These are phyloP conservation scores for Roridomyces roridus DNA, from an alignment of 768 basidiomycete species.

Conservation along the genomic window DNA sequence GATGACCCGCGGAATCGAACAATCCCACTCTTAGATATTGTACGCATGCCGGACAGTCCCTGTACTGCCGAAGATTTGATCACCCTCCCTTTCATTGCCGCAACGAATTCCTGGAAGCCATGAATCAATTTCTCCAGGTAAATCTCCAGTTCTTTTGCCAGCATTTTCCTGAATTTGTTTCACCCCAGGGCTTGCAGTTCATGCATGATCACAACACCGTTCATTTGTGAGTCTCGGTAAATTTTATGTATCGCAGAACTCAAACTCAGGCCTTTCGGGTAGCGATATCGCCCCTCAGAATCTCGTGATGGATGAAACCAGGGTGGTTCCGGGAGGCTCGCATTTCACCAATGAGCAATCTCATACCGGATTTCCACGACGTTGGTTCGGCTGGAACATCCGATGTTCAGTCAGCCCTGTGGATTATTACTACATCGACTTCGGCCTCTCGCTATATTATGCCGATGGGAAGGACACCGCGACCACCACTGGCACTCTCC, in stretches of 20 bases:
- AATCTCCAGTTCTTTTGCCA: not conserved
- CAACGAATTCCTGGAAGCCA: conserved; percentile 29
- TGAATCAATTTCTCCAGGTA: conserved; percentile 28
- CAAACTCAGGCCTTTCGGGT: not conserved
- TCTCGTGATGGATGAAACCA: conserved; percentile 2
- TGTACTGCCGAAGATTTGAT: conserved; percentile 20
- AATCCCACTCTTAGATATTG: conserved; percentile 30
- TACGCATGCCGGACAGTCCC: conserved; percentile 31
- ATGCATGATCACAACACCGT: conserved; percentile 5
- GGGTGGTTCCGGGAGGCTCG: conserved; percentile 3
- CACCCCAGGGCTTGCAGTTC: conserved; percentile 5
- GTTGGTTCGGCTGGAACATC: not conserved
- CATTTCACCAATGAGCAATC: not conserved
- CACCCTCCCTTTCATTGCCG: conserved; percentile 26
- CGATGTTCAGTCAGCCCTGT: conserved; percentile 1
- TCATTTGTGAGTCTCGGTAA: not conserved
- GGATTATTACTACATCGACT: conserved; percentile 9
- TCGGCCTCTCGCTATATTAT: conserved; percentile 5
- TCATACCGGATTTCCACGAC: not conserved
- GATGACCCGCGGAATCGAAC: conserved; percentile 29
- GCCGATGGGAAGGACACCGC: not conserved
- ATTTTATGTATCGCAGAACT: not conserved
- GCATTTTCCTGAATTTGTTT: not conserved
- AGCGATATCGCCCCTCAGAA: conserved; percentile 9
- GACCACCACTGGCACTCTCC: not conserved